Conservation (phyloP, 1,284 basidiomycete genomes). For the Papiliotrema terrestris region DNA sequence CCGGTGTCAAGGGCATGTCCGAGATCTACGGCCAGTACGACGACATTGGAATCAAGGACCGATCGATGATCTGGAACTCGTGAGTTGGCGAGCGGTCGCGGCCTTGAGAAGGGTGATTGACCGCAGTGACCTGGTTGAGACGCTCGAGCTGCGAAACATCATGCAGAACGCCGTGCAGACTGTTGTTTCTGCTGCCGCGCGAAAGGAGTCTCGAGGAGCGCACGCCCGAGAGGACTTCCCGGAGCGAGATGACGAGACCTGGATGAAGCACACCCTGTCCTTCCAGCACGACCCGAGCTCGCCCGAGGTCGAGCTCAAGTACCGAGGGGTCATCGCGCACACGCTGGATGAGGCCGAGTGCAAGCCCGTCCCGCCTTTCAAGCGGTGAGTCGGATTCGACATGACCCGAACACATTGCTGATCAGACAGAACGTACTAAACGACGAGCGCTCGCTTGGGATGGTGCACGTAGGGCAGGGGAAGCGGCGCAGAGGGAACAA, state of each 20-base stretch:
- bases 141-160: conserved; percentile 93
- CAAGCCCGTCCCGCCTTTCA: conserved; percentile 55
- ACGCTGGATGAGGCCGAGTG: conserved; percentile 96
- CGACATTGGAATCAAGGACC: conserved; percentile 92
- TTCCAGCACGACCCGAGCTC: conserved; percentile 69
- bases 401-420: background rate
- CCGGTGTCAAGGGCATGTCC: conserved; percentile 84
- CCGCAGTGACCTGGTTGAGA: conserved; percentile 79
- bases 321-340: conserved; percentile 76
- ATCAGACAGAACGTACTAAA: background rate
- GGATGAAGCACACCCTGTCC: conserved; percentile 93
- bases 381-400: conserved; percentile 17
- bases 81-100: conserved; percentile 52
- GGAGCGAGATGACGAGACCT: conserved; percentile 69
- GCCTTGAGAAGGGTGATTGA: background rate
- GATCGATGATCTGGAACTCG: conserved; percentile 99
- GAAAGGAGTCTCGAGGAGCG: conserved; percentile 95
- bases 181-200: conserved; percentile 88
- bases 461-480: background rate
- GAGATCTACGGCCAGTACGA: conserved; percentile 83
- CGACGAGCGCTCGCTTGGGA: too few species aligned
- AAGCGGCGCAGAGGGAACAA: background rate
- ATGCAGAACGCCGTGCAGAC: conserved; percentile 95
- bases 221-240: conserved; percentile 96
- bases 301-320: conserved; percentile 84